Conservation (phyloP, 2,329 filamentous ascomycete species). For the Chalara sp. region DNA sequence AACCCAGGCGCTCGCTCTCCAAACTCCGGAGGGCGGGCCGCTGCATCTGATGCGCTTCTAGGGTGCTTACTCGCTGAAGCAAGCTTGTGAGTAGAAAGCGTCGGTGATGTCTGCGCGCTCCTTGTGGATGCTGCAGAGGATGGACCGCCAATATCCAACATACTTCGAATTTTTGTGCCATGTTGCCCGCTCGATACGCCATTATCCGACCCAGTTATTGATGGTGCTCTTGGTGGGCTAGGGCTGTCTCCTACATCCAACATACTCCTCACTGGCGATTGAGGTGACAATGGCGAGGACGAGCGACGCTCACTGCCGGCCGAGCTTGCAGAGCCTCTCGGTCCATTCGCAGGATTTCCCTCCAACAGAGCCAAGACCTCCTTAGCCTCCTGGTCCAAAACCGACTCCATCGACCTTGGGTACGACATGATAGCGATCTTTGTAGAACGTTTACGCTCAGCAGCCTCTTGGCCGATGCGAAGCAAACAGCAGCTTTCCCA, state of each 20-base stretch:
- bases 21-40: conserved; percentile 39
- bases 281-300: conserved; percentile 48
- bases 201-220: neutral
- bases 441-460: conserved; percentile 6
- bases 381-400: conserved; percentile 69
- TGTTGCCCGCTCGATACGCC: too few relatives aligned
- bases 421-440: conserved; percentile 17
- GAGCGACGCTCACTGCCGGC: conserved; percentile 32
- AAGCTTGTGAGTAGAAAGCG: conserved; percentile 31
- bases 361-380: conserved; percentile 67
- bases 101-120: conserved; percentile 42
- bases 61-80: conserved; percentile 23
- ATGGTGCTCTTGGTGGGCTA: neutral
- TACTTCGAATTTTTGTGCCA: conserved; percentile 24
- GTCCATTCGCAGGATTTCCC: conserved; percentile 7
- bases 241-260: neutral
- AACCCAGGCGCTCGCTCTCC: conserved; percentile 29
- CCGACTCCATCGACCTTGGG: conserved; percentile 68
- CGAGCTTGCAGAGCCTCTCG: conserved; percentile 24
- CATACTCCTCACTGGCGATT: conserved; percentile 55
- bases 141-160: neutral
- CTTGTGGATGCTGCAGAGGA: conserved; percentile 30
- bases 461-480: conserved; percentile 6
- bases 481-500: conserved; percentile 2
- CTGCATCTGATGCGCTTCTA: conserved; percentile 49